Percentiles rank a stretch among this genome's conserved stretches.
These are phyloP conservation scores for Trichoderma breve DNA, from an alignment of 2,329 filamentous ascomycete species.

Conservation along the genomic window DNA sequence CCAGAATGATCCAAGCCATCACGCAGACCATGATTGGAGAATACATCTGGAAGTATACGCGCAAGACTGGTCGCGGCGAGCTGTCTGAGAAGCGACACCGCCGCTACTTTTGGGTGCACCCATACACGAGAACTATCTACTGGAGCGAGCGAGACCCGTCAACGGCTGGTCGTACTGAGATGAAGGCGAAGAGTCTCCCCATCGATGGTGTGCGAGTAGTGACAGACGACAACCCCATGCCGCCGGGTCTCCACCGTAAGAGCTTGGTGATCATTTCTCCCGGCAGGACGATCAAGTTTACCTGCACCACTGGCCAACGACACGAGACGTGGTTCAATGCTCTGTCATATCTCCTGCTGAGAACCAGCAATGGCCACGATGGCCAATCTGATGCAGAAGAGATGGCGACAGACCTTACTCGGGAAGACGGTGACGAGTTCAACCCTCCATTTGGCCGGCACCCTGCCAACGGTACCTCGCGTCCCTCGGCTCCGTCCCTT, in stretches of 20 bases:
- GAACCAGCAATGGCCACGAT: conserved; percentile 65
- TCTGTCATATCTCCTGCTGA: conserved; percentile 84
- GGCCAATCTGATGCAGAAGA: conserved; percentile 62
- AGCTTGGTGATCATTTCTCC: conserved; percentile 88
- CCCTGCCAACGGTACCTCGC: conserved; percentile 36
- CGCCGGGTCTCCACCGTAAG: conserved; percentile 90
- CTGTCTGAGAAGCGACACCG: conserved; percentile 88
- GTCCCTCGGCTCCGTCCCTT: conserved; percentile 61
- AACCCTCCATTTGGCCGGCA: conserved; percentile 60
- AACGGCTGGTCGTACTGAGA: conserved; percentile 70
- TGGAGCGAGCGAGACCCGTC: conserved; percentile 93
- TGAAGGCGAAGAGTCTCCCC: conserved; percentile 81
- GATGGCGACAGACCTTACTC: conserved; percentile 55
- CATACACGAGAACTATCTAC: conserved; percentile 93
- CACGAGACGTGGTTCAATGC: conserved; percentile 99
- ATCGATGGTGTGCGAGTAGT: conserved; percentile 93
- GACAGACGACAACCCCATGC: conserved; percentile 90
- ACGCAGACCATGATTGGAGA: conserved; percentile 99
- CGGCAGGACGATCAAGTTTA: conserved; percentile 87
- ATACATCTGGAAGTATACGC: conserved; percentile 98
- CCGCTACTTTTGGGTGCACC: conserved; percentile 98
- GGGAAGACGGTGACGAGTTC: conserved; percentile 73
- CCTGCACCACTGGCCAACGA: conserved; percentile 85
- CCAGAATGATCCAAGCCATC: conserved; percentile 97
- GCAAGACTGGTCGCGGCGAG: conserved; percentile 84